Evolutionary conservation across 2,329 filamentous ascomycete genomes (phyloP).

Genomic region (Colletotrichum eremochloae): DNA sequence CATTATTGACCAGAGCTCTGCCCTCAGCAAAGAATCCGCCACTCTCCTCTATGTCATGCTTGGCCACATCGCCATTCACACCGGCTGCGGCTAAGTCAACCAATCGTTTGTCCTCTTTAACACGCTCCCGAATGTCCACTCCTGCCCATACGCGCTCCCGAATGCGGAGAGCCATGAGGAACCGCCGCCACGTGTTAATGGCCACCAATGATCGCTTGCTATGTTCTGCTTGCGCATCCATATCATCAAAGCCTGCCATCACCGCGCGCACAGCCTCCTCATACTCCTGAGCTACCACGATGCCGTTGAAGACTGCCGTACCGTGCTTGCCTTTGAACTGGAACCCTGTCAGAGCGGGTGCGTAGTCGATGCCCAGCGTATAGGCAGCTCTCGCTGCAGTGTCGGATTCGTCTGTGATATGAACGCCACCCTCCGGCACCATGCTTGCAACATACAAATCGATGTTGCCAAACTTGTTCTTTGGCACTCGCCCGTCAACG

Average conservation of each 20-base stretch:
- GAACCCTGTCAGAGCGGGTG: constrained; percentile 91
- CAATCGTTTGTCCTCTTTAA: constrained; percentile 49
- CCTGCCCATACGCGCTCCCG: constrained; percentile 77
- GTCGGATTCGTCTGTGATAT: constrained; percentile 67
- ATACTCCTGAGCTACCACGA: constrained; percentile 80
- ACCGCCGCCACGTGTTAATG: constrained; percentile 75
- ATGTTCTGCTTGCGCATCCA: constrained; percentile 73
- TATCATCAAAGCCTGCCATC: constrained; percentile 75
- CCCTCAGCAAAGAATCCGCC: constrained; percentile 21
- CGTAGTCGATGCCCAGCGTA: constrained; percentile 84
- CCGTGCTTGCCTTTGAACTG: constrained; percentile 88
- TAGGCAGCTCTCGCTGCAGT: constrained; percentile 79
- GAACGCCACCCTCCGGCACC: constrained; percentile 85
- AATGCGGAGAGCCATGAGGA: constrained; percentile 83
- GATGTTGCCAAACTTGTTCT: constrained; percentile 94
- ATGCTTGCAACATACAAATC: constrained; percentile 94
- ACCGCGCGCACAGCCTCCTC: constrained; percentile 79
- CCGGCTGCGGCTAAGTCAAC: neutral
- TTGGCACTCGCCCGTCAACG: constrained; percentile 80
- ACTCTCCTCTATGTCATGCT: constrained; percentile 2
- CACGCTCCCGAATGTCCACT: constrained; percentile 63
- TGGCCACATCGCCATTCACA: neutral
- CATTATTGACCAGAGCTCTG: neutral
- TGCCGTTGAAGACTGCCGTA: constrained; percentile 84
- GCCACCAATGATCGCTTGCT: constrained; percentile 81